Base-by-base conservation (phyloP, 108 stramenopile species). In the Pseudonitzschia multistriata region DNA sequence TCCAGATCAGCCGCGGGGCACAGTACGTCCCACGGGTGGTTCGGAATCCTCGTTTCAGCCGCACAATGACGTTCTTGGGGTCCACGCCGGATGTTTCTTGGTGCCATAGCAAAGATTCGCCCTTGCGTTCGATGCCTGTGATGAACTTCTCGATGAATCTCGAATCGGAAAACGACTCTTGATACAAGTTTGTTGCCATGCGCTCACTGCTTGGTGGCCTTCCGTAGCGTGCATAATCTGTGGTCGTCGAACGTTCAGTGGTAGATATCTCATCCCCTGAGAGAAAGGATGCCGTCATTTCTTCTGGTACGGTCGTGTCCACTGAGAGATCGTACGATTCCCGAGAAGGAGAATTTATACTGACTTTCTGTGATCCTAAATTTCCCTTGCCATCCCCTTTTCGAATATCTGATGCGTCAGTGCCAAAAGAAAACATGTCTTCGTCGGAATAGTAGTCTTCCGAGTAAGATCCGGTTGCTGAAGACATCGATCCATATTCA, bases 1-100 rank as follows among this genome's bases (percentile, higher is more conserved):
- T 52, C 77, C 79, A 78, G 19, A 74, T 77, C 31, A 85, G 48
- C 10, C 65, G 60, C 15, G 83, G 83, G 17, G 65, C 74, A 24
- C 68, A 78, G 57, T 68, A 77, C 24, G 37, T 71, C 7, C 75
- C 80, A 45, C 60, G 34, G 25, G 49, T 14, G 4, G 33, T 19
- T 22, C 56, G 60, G 49, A 37, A 70, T 13, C 78, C 78, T 30
- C 22, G 31, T 57, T 74, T 37, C 33, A 79, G 25, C 13, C 55
- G 49, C 15, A 74, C 15, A 7, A 39, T 21, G 15, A 78, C 60
- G 8, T 49, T 39, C 14, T 36, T 25, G 39, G 70, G 60, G 19
- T 66, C 64, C 39, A 56, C 48, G 2, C 29, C 22, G 10, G 39
- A 35, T 0, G 59, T 49, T 36, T 75, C 74, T 30, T 67, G 65